Evolutionary conservation across 352 stramenopile species (phyloP).

Genomic region (Phytophthora citrophthora): DNA sequence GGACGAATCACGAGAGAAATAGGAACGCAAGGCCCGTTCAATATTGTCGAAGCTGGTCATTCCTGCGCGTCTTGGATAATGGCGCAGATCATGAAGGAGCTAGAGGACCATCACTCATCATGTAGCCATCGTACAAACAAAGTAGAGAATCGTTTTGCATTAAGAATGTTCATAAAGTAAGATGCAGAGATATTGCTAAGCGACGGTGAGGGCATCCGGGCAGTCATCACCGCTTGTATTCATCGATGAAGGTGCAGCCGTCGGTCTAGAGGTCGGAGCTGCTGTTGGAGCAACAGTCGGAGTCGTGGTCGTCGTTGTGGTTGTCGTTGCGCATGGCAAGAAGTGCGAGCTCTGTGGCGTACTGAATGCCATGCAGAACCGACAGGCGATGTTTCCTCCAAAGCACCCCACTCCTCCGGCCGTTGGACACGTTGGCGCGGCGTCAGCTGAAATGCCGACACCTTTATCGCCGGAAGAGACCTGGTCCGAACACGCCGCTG

Average conservation of each 20-base stretch:
- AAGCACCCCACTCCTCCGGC: conserved; percentile 47
- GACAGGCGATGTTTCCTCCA: conserved; percentile 13
- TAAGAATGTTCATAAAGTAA: conserved; percentile 18
- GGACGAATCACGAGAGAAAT: conserved; percentile 31
- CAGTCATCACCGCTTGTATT: conserved; percentile 24
- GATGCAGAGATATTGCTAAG: conserved; percentile 4
- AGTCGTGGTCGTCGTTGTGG: conserved; percentile 2
- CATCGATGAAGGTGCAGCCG: background rate
- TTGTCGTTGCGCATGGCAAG: conserved; percentile 15
- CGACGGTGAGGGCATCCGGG: conserved; percentile 8
- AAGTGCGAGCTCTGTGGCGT: conserved; percentile 36
- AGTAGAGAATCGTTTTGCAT: conserved; percentile 9
- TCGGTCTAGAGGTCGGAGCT: background rate
- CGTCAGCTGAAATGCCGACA: conserved; percentile 41
- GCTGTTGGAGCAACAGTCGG: conserved; percentile 8
- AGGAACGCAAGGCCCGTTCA: conserved; percentile 23
- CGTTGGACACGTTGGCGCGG: conserved; percentile 23
- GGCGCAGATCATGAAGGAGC: background rate
- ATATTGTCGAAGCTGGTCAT: conserved; percentile 9
- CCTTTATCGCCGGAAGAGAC: conserved; percentile 38
- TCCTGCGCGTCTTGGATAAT: background rate
- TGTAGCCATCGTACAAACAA: conserved; percentile 18
- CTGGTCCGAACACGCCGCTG: conserved; percentile 26
- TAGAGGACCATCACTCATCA: conserved; percentile 11
- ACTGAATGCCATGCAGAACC: conserved; percentile 34